Base-by-base conservation (phyloP, 1,139 yeast genomes). In the Yamadazyma jaroonii region DNA sequence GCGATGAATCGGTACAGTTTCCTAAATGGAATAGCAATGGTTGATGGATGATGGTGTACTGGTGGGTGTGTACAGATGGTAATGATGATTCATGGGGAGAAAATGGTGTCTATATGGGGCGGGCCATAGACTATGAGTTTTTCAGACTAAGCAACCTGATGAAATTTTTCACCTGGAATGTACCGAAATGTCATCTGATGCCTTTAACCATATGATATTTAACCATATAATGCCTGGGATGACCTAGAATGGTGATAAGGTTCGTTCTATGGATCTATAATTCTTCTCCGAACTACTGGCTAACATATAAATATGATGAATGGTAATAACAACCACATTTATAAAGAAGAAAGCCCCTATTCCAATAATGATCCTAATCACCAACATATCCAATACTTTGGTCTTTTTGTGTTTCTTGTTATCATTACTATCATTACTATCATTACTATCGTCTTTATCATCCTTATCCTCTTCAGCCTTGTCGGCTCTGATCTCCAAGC, bases 181-280 rank as follows among this genome's bases (percentile, higher is more conserved):
- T n/a, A n/a, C n/a, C n/a, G n/a, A n/a, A n/a, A n/a, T n/a, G n/a
- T n/a, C n/a, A n/a, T n/a, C n/a, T n/a, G n/a, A n/a, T n/a, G n/a
- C n/a, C n/a, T n/a, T n/a, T n/a, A n/a, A n/a, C n/a, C n/a, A n/a
- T n/a, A n/a, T n/a, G n/a, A n/a, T n/a, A n/a, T n/a, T n/a, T n/a
- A n/a, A n/a, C n/a, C n/a, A n/a, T n/a, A n/a, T n/a, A n/a, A n/a
- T n/a, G n/a, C n/a, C n/a, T n/a, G n/a, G n/a, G n/a, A n/a, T n/a
- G n/a, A n/a, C n/a, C 27, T 29, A 46, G 29, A 30, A 49, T 4
- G 74, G 74, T 13, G 72, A 64, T 23, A 62, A 54, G 32, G 53
- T 59, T 37, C 62, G 67, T 29, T 65, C 70, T 20, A 67, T 52
- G n/a, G 59, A 58, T 36, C 67, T 49, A 43, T 67, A 67, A 6